Conservation (phyloP, 2,329 filamentous ascomycete genomes). For the Meredithiella fracta region DNA sequence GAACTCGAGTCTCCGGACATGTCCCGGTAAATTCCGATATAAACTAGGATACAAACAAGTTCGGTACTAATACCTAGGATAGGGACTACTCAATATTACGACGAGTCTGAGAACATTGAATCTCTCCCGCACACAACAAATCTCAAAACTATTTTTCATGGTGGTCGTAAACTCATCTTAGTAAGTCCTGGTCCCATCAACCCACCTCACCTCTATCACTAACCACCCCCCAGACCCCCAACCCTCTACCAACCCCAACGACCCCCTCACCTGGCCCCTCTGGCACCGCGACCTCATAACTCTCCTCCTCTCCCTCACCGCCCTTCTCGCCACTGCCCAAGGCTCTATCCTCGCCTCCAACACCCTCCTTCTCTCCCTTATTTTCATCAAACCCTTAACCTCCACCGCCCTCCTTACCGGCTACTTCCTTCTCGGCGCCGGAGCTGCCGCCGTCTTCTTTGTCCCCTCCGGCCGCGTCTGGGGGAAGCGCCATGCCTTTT, state of each 20-base stretch:
- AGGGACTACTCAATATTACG: slow-evolving; percentile 50
- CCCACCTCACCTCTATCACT: neutral
- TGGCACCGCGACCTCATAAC: slow-evolving; percentile 75
- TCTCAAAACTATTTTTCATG: slow-evolving; percentile 58
- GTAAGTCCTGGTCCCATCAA: slow-evolving; percentile 26
- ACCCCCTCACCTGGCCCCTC: slow-evolving; percentile 72
- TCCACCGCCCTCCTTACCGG: slow-evolving; percentile 68
- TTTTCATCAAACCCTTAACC: slow-evolving; percentile 52
- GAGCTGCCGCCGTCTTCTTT: slow-evolving; percentile 65
- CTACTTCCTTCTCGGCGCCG: slow-evolving; percentile 72
- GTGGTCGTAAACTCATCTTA: slow-evolving; percentile 55
- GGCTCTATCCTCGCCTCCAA: slow-evolving; percentile 80
- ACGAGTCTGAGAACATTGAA: slow-evolving; percentile 36
- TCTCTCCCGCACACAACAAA: slow-evolving; percentile 22
- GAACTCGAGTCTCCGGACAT: slow-evolving; percentile 47
- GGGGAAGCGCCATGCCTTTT: slow-evolving; percentile 80
- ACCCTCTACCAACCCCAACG: slow-evolving; percentile 78
- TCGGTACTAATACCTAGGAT: neutral
- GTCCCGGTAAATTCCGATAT: too few species aligned
- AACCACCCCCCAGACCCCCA: slow-evolving; percentile 44
- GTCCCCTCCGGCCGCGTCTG: slow-evolving; percentile 78
- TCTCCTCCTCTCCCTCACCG: slow-evolving; percentile 58
- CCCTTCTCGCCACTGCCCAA: slow-evolving; percentile 69
- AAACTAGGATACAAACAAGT: slow-evolving; percentile 15
- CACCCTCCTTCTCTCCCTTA: slow-evolving; percentile 57